Evolutionary conservation across 768 basidiomycete species (phyloP), one percentile per base, ranked within the genome.

Genomic region (Tylopilus subfusipes): DNA sequence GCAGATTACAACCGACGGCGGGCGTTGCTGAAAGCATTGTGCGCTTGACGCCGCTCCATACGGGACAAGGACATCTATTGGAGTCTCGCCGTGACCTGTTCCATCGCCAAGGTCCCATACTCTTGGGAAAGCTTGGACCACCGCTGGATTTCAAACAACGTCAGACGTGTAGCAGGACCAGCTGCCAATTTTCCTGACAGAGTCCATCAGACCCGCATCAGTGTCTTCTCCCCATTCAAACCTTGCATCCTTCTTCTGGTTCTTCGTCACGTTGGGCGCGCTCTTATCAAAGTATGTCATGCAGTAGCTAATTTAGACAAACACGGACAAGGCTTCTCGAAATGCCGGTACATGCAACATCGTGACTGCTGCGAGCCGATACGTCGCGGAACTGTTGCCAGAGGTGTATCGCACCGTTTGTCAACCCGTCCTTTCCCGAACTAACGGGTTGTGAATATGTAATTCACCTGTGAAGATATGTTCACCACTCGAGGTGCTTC

Each of bases 391-490:
- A 39, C 25, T 13, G 6, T 18, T n/a, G n/a, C 19, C 14, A 50
- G 34, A 27, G 14, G 8, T 34, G 31, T 25, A 14, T 39, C 29
- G 31, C 33, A 42, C 24, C n/a, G 18, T 39, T 19, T 40, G 39
- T 40, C 39, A 24, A 40, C 27, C 34, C 27, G 30, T 46, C 45
- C 33, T 52, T 48, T 42, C 33, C 56, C 49, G 45, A 48, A 42
- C 47, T n/a, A 18, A 22, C 46, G 14, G 53, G 65, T 24, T 54
- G n/a, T 58, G 22, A 42, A 14, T 36, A 42, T 19, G n/a, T 46
- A 49, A n/a, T 50, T 53, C 58, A 45, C 38, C 52, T 56, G 52
- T 52, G 50, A 53, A 19, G 22, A 51, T 50, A 38, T 46, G 31
- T 45, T 22, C 25, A 18, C 22, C 19, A 21, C 50, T 56, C 27